Evolutionary conservation across 768 basidiomycete species (phyloP), one percentile per base, ranked within the genome.

Genomic region (Tulasnella sp.): DNA sequence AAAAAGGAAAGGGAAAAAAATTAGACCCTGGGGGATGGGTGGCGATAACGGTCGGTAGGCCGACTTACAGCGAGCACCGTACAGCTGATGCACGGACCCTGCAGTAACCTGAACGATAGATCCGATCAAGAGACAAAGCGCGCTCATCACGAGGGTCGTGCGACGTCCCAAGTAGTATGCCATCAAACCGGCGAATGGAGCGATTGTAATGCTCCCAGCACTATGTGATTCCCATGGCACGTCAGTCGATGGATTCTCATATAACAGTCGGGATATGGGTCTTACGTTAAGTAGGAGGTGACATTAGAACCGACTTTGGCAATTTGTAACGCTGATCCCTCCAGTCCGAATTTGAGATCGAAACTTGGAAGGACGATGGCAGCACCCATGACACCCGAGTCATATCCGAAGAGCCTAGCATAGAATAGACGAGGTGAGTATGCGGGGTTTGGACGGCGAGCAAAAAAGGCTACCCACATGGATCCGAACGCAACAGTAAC

Each of bases 311-410:
- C 30, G 24, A 59, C 34, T 3, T 51, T 11, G 0, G 58, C 58
- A 3, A 32, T 24, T 32, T 49, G 21, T 26, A 32, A 19, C 21
- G 29, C 47, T 11, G 47, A 49, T 15, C 58, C 58, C 17, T 30
- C 3, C n/a, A 59, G 48, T 13, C 58, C 50, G 27, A 59, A 59
- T 32, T 30, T 24, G 19, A 38, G 27, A 23, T 59, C 45, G 42
- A 59, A 59, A 15, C 45, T 49, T 15, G 58, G 58, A 9, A 59
- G 58, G 11, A 59, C 58, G 29, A 59, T 59, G 27, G 50, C 58
- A 11, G 58, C 58, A 9, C 58, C 58, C n/a, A 47, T 47, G 10
- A 59, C 49, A 30, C 58, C 58, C 1, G 58, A 59, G 42, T 59
- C 58, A 59, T 59, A 59, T 0, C 58, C 58, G 27, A 59, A 59